Evolutionary conservation across 2,329 filamentous ascomycete species (phyloP), one percentile per base, ranked within the genome.

Genomic region (Aspergillus melleus): DNA sequence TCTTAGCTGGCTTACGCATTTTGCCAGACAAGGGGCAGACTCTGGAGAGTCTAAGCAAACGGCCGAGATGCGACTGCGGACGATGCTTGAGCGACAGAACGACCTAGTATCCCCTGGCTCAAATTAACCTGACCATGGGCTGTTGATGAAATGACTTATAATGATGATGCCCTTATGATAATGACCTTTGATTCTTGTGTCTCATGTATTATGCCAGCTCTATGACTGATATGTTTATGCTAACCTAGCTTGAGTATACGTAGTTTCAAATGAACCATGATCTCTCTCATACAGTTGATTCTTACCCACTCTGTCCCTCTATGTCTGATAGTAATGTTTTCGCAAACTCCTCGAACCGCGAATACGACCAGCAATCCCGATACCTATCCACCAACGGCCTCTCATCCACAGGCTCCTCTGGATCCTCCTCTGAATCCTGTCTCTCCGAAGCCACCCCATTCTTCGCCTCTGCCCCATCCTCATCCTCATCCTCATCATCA

Each of bases 331-430:
- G 62, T 47, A 79, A 59, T 11, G 66, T 69, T 60, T 69, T 73
- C 30, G 77, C 73, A 68, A 80, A 78, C 24, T 61, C 73, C 54
- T 78, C 76, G 66, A 80, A 80, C 12, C 75, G 72, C 24, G 69
- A 59, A 66, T 75, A 73, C 12, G 79, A 79, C 74, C 76, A 79
- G 63, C 77, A 77, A 49, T 76, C 77, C 59, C 68, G 68, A 67
- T 80, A 80, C 64, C 70, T 74, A 44, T 80, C 76, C 53, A 80
- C 77, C 46, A 80, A 64, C 10, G 72, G 68, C 47, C 74, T 66
- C 24, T 73, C 63, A 62, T 73, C 73, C 42, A 63, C 67, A 49
- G 49, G 20, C 39, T 52, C n/a, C n/a, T n/a, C n/a, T n/a, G n/a
- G n/a, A n/a, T n/a, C n/a, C n/a, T n/a, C n/a, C n/a, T n/a, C 14